These are phyloP conservation scores for Gryganskiella cystojenkinii DNA, from an alignment of 192 early-diverging fungal genomes.

Conservation along the genomic window DNA sequence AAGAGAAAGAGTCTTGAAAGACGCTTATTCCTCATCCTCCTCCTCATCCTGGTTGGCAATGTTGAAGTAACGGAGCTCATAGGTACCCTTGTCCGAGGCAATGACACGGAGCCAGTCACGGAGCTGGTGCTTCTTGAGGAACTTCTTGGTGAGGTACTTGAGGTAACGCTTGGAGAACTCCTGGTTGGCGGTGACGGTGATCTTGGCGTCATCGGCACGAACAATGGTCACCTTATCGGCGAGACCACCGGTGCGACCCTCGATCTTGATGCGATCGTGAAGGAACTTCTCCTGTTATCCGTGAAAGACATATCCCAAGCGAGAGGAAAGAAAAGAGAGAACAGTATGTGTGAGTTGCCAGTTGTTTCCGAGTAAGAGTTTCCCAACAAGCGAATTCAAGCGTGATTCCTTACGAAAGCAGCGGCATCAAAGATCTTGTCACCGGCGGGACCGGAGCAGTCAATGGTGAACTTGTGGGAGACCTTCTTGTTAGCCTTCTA, in stretches of 20 bases:
- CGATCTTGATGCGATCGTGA: slow-evolving; percentile 98
- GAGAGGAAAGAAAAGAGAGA: background rate
- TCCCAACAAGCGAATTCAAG: too few relatives aligned
- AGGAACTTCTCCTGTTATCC: slow-evolving; percentile 92
- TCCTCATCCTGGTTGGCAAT: slow-evolving; percentile 81
- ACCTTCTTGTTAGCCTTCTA: slow-evolving; percentile 68
- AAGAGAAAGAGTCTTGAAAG: slow-evolving; percentile 1
- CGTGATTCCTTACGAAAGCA: slow-evolving; percentile 88
- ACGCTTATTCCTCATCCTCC: slow-evolving; percentile 75
- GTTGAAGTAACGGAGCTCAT: slow-evolving; percentile 97
- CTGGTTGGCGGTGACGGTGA: slow-evolving; percentile 82
- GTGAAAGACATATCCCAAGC: background rate
- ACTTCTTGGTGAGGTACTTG: slow-evolving; percentile 99
- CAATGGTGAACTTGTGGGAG: slow-evolving; percentile 89
- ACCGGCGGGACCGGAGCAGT: slow-evolving; percentile 89
- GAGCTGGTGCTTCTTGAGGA: slow-evolving; percentile 99
- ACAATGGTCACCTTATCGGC: slow-evolving; percentile 85
- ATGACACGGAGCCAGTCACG: slow-evolving; percentile 99
- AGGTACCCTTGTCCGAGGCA: slow-evolving; percentile 86
- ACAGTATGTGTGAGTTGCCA: too few relatives aligned
- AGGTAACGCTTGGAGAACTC: slow-evolving; percentile 98
- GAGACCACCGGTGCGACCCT: slow-evolving; percentile 96
- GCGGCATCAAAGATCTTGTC: slow-evolving; percentile 98
- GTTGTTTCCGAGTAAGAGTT: too few relatives aligned
- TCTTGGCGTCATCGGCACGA: slow-evolving; percentile 74